A percentile compares a stretch with the other conserved stretches of the same genome.
phyloP scores from a whole-genome alignment of 225 moss, liverwort and hornwort genomes.

The Sphagnum tenellum region DNA sequence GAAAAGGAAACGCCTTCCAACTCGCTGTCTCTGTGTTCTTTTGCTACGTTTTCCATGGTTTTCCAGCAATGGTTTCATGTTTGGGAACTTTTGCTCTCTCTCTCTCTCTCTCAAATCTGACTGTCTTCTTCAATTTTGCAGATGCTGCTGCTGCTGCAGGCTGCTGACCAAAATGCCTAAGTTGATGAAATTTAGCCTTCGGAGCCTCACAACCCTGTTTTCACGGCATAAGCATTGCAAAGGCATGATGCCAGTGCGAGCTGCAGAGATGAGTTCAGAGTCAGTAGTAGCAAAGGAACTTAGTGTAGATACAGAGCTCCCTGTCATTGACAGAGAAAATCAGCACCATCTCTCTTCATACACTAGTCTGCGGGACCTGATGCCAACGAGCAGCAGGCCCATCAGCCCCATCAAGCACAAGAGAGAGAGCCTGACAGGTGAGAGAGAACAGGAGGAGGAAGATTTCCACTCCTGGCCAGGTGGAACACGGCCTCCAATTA shows the following conservation, averaged over 20 bases:
- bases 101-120: not conserved
- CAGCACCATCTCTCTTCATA: slow-evolving; percentile 16
- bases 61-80: too few species aligned
- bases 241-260: not conserved
- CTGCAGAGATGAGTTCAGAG: slow-evolving; percentile 14
- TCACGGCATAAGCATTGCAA: slow-evolving; percentile 7
- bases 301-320: slow-evolving; percentile 14
- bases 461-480: not conserved
- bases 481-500: slow-evolving; percentile 26
- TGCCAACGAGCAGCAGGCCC: slow-evolving; percentile 26
- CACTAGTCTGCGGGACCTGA: slow-evolving; percentile 37
- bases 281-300: not conserved
- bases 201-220: slow-evolving; percentile 29
- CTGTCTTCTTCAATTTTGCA: not conserved
- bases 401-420: slow-evolving; percentile 19
- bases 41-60: too few species aligned
- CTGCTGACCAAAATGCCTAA: not conserved
- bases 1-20: too few species aligned
- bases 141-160: not conserved
- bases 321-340: slow-evolving; percentile 21
- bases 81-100: too few species aligned
- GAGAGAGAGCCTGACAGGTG: slow-evolving; percentile 1
- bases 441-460: slow-evolving; percentile 16
- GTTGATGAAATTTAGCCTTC: slow-evolving; percentile 7
- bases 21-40: too few species aligned